Base-by-base conservation (phyloP, 345 rosid genomes). In the Fremontodendron californicum region DNA sequence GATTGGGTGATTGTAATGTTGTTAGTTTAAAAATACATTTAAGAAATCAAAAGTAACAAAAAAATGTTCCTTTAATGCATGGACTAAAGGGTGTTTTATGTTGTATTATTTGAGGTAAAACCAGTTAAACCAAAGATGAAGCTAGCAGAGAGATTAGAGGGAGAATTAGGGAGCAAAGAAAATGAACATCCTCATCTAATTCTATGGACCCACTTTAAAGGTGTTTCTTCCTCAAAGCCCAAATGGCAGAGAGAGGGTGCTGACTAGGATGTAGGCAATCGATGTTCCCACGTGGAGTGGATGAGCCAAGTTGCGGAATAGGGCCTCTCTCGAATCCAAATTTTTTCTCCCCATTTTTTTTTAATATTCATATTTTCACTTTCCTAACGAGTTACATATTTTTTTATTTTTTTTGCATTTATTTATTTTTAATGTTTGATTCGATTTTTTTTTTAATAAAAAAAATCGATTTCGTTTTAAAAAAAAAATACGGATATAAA, bases 81-180 rank as follows among this genome's bases (percentile, higher is more conserved):
- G 9, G 11, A 21, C 2, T n/a, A n/a, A 25, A 23, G 62, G 8
- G 64, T 27, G 16, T 27, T 27, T 60, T 27, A 4, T 25, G 19
- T 60, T 60, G 64, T 27, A 29, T 27, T 4, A 27, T 29, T 27
- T 60, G 19, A 27, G 19, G 37, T 60, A 60, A 58, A 58, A 25
- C 15, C 2, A 5, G 7, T 4, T 51, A n/a, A 25, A 27, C 0
- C 8, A 60, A 13, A 25, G 63, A 58, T 9, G 35, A 11, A n/a
- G n/a, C n/a, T n/a, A 58, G 15, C 3, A 13, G 65, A 13, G 39
- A 77, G 83, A 78, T 43, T 46, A 54, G 84, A 21, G 12, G 73
- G 82, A 66, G 82, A 77, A 82, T 70, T 62, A 58, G 86, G 89
- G 85, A 83, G 86, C 84, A 81, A 78, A n/a, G 82, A 81, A 68